phyloP scores from a whole-genome alignment of 2,329 filamentous ascomycete genomes.

The Botryotinia narcissicola region DNA sequence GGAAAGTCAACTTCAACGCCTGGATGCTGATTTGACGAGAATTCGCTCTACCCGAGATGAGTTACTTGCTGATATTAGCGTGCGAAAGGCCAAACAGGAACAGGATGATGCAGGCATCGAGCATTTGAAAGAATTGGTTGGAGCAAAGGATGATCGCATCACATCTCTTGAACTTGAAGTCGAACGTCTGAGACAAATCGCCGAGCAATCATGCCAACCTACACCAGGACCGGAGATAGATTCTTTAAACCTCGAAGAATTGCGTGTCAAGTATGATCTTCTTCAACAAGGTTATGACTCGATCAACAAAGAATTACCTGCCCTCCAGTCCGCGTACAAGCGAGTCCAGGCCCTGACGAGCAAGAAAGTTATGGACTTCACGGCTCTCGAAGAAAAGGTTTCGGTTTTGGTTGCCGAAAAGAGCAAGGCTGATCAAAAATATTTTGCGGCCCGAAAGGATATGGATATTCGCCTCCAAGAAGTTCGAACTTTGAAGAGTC shows the following conservation, averaged over 20 bases:
- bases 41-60: conserved; percentile 85
- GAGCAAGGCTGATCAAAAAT: conserved; percentile 95
- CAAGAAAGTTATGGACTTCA: conserved; percentile 80
- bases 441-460: conserved; percentile 91
- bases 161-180: conserved; percentile 78
- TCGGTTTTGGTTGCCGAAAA: conserved; percentile 79
- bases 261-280: conserved; percentile 70
- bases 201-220: conserved; percentile 44
- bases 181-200: conserved; percentile 61
- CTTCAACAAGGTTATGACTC: conserved; percentile 78
- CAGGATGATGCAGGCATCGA: conserved; percentile 67
- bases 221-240: conserved; percentile 51
- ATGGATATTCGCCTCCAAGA: conserved; percentile 83
- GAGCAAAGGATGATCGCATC: conserved; percentile 78
- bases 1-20: conserved; percentile 75
- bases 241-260: conserved; percentile 63
- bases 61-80: conserved; percentile 73
- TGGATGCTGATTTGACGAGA: conserved; percentile 81
- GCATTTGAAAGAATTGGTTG: conserved; percentile 76
- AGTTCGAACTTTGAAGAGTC: conserved; percentile 72
- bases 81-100: conserved; percentile 76
- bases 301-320: conserved; percentile 82
- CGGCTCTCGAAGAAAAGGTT: conserved; percentile 73
- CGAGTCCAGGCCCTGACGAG: conserved; percentile 81
- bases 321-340: conserved; percentile 88